These are phyloP conservation scores for Ichthyophthirius multifiliis DNA, from an alignment of 169 alveolate species.

Conservation along the genomic window DNA sequence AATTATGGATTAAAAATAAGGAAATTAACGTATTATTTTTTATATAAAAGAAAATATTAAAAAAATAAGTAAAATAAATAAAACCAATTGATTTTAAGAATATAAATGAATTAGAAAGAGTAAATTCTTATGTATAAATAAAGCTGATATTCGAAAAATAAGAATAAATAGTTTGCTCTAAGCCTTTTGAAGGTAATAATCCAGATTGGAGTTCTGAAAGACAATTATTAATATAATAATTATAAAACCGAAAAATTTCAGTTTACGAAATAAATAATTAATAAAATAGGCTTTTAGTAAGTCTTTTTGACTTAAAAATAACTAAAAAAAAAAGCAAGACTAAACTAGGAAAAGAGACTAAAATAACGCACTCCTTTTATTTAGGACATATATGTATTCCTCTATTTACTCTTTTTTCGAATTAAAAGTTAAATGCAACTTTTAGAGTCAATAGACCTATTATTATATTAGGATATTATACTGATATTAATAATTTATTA, in stretches of 20 bases:
- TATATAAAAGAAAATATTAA: background rate
- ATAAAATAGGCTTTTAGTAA: background rate
- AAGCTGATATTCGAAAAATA: background rate
- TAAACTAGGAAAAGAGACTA: background rate
- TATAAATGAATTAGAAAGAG: background rate
- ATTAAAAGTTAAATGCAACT: constrained; percentile 59
- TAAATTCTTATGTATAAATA: background rate
- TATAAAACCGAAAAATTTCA: background rate
- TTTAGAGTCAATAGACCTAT: constrained; percentile 83
- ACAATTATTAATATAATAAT: background rate
- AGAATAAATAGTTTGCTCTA: background rate
- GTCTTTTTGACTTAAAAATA: background rate
- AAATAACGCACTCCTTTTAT: background rate
- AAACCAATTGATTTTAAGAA: background rate
- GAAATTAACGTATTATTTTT: background rate
- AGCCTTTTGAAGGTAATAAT: constrained; percentile 6
- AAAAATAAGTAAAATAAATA: too few species aligned
- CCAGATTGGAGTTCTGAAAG: constrained; percentile 8
- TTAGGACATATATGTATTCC: background rate
- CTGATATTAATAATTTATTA: constrained; percentile 48
- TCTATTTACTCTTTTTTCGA: background rate
- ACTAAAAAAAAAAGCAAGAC: too few species aligned
- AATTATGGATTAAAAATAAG: background rate
- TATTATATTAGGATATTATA: constrained; percentile 66
- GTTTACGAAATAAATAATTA: background rate